phyloP scores from a whole-genome alignment of 768 basidiomycete species.

The Hypholoma fasciculare region DNA sequence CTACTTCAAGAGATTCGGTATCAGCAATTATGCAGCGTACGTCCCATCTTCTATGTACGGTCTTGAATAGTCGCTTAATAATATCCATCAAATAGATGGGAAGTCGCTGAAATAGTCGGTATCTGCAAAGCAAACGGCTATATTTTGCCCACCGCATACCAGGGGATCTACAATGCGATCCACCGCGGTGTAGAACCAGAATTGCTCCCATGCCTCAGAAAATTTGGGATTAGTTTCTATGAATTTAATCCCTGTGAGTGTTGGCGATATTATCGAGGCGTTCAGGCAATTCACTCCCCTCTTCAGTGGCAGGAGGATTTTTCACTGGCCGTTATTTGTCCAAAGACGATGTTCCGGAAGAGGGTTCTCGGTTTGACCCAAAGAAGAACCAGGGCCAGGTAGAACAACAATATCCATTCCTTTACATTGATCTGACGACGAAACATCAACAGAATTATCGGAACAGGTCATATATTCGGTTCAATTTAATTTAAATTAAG shows the following conservation, averaged over 20 bases:
- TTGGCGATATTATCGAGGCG: neutral
- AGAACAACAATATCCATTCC: neutral
- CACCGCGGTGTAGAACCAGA: conserved; percentile 41
- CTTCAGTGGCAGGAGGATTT: conserved; percentile 55
- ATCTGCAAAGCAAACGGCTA: conserved; percentile 57
- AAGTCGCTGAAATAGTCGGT: conserved; percentile 59
- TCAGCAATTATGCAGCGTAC: conserved; percentile 62
- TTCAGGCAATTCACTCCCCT: conserved; percentile 13
- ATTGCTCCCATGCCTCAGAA: conserved; percentile 56
- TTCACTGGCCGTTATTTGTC: conserved; percentile 54
- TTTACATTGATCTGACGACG: conserved; percentile 42
- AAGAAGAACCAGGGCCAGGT: conserved; percentile 46
- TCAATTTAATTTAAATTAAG: neutral
- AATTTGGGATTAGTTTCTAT: conserved; percentile 56
- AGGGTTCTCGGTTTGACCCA: conserved; percentile 60
- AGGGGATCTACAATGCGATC: conserved; percentile 44
- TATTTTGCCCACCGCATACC: conserved; percentile 56
- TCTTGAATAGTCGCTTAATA: too few species aligned
- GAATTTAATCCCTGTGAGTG: conserved; percentile 53
- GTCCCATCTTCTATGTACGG: neutral
- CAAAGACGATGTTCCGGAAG: conserved; percentile 38
- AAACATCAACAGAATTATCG: conserved; percentile 38
- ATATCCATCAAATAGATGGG: conserved; percentile 40
- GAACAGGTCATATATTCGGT: conserved; percentile 31
- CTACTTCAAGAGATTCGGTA: conserved; percentile 59